Evolutionary conservation across 1,284 basidiomycete species (phyloP).

Genomic region (Tremellales sp.): DNA sequence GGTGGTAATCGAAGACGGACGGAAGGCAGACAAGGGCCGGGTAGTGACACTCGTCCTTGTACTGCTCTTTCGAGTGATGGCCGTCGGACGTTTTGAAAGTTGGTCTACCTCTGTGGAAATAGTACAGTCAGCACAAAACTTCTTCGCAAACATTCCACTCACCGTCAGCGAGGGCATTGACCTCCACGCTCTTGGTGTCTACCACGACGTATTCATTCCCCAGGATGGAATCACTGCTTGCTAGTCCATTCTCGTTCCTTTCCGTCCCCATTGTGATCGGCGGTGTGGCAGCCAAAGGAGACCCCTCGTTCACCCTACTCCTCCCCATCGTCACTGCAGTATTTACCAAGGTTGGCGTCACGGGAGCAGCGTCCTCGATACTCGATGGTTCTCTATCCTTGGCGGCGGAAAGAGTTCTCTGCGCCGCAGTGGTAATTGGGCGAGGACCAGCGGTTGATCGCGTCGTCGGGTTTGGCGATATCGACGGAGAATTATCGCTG

Average conservation of each 20-base stretch:
- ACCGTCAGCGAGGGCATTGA: constrained; percentile 57
- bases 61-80: constrained; percentile 45
- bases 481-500: constrained; percentile 24
- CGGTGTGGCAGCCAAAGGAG: constrained; percentile 42
- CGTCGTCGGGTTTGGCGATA: constrained; percentile 1
- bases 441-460: constrained; percentile 24
- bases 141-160: constrained; percentile 13
- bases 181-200: constrained; percentile 57
- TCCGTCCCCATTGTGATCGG: constrained; percentile 40
- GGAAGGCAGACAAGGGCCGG: constrained; percentile 43
- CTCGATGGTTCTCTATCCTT: constrained; percentile 16
- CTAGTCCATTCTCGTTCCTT: constrained; percentile 36
- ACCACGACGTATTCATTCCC: constrained; percentile 55
- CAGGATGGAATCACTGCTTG: constrained; percentile 36
- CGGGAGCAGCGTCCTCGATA: constrained; percentile 32
- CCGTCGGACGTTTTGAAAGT: constrained; percentile 39
- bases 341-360: constrained; percentile 31
- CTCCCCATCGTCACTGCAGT: constrained; percentile 5
- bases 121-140: constrained; percentile 4
- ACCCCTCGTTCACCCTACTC: constrained; percentile 30
- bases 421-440: constrained; percentile 24
- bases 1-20: constrained; percentile 16
- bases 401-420: constrained; percentile 19
- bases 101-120: constrained; percentile 47
- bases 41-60: constrained; percentile 39